Base-by-base conservation (phyloP, 768 basidiomycete species). In the Leccinum broughii region DNA sequence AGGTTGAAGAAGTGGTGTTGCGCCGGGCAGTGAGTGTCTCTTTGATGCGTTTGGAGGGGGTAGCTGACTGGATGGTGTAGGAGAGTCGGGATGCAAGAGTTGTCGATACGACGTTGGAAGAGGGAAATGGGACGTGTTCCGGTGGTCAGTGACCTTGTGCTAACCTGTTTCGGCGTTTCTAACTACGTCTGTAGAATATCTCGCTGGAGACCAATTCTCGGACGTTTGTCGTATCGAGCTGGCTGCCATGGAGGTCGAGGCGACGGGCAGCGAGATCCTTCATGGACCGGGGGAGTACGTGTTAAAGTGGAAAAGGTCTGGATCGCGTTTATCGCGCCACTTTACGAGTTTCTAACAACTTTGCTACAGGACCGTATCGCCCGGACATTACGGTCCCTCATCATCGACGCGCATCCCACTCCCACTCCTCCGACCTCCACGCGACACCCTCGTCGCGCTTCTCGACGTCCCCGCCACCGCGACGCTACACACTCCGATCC, bases 221-320 rank as follows among this genome's bases (percentile, higher is more conserved):
- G 80, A 85, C 35, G 66, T 80, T 22, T 86, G 84, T 65, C 80
- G 81, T 11, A 73, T 90, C 44, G 77, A 75, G 50, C 68, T 88
- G 59, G 70, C 78, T 4, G 64, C 75, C 28, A 72, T 75, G 24
- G 83, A 80, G 34, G 78, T 80, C 15, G 71, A 75, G 13, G 61
- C 71, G 13, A 59, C 61, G 26, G 72, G 71, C 3, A 68, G 76
- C 17, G 73, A 70, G 17, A 61, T 66, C 4, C 75, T 85, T 39
- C 68, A 75, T 8, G 80, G 81, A 15, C 84, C 86, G 0, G 91
- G 88, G 3, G 76, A 76, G 59, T 90, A 88, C 66, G 75, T 80
- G 41, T 68, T 92, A 28, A 75, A 69, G 22, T 93, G 91, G 92
- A 77, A 82, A 75, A 84, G 87, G 90, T 84, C 67, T 41, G 70